phyloP scores from a whole-genome alignment of 306 rosid species.

The Cucurbita maxima region DNA sequence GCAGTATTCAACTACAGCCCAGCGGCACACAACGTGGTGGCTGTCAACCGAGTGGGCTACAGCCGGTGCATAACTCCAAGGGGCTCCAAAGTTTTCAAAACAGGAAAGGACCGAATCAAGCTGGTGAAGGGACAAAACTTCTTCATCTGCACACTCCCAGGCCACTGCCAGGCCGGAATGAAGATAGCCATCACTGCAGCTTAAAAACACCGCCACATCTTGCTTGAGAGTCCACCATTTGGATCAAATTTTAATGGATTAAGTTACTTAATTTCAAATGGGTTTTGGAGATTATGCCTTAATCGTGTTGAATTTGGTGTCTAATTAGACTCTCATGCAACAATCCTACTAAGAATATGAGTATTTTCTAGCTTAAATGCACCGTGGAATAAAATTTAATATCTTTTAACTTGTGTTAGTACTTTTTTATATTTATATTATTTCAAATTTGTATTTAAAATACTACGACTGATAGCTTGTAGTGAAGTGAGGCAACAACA shows the following conservation, averaged over 20 bases:
- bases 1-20: constrained; percentile 25
- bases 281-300: background rate
- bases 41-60: background rate
- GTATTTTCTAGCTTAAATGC: background rate
- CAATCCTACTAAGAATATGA: background rate
- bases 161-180: constrained; percentile 5
- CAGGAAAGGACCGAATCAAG: constrained; percentile 7
- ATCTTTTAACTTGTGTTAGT: background rate
- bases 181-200: background rate
- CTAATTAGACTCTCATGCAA: background rate
- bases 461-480: fast-evolving
- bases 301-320: background rate
- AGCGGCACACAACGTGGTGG: background rate
- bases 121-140: background rate
- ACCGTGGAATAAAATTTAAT: background rate
- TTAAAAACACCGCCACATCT: background rate
- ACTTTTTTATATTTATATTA: background rate
- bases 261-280: background rate
- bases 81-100: too few species aligned
- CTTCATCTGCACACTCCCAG: constrained; percentile 5
- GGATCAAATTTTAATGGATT: background rate
- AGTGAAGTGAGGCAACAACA: too few species aligned
- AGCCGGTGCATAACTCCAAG: background rate
- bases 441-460: too few species aligned
- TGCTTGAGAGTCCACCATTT: background rate